Base-by-base conservation (phyloP, 1,284 basidiomycete genomes). In the Austroboletus novae-zelandiae region DNA sequence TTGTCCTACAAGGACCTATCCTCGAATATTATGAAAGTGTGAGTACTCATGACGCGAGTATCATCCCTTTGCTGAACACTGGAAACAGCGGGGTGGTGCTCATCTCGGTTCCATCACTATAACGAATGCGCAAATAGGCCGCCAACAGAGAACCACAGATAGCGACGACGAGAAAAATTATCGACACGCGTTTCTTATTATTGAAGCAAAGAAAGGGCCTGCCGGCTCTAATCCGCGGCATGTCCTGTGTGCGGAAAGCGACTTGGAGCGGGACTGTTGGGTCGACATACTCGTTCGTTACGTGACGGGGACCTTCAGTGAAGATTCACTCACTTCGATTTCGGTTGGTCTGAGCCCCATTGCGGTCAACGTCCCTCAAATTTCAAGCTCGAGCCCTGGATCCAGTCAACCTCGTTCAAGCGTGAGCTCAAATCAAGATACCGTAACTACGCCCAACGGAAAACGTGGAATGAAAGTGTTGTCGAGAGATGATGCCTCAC, bases 1-100 rank as follows among this genome's bases (percentile, higher is more conserved):
- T 98, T 64, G 89, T 97, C 9, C 75, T 98, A 41, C 83, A 93
- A 70, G 87, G 94, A 9, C 83, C 91, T 7, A 76, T 88, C 1
- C 78, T 98, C 54, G 92, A 96, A 67, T 98, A 98, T 70, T 98
- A 92, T 65, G 96, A 98, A 71, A 87, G 83, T 61, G 93, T 95
- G 69, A 71, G 91, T 82, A 15, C 43, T 25, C n/a, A 23, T 40
- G 25, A 27, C 34, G 35, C 36, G 34, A 56, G 44, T 40, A 44
- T 14, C 37, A 46, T 53, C 49, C 34, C 54, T 40, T 29, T 31
- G 53, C 41, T 45, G 56, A 55, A 65, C 54, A 55, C 27, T 41
- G 48, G 27, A 45, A 52, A 50, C 69, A 95, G 89, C 88, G 92
- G 47, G 94, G 94, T 10, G 96, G 95, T 31, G 73, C 84, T 9